Evolutionary conservation across 805 yeast species (phyloP).

Genomic region (Spathaspora arborariae): DNA sequence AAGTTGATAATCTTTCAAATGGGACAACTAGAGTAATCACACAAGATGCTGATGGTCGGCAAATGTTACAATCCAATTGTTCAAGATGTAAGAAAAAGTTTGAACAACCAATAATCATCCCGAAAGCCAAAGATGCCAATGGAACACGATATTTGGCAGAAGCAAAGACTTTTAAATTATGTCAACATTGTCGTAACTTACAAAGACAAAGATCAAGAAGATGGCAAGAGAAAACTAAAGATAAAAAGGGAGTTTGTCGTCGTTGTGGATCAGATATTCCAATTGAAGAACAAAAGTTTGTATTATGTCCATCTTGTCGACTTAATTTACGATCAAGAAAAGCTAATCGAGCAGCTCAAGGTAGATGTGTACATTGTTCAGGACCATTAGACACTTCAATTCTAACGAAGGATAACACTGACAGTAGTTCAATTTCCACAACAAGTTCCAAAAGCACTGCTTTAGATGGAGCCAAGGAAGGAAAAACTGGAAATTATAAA

Average conservation of each 20-base stretch:
- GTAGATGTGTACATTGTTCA: slow-evolving; percentile 66
- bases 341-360: slow-evolving; percentile 56
- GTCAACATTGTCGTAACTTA: slow-evolving; percentile 61
- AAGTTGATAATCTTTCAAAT: background rate
- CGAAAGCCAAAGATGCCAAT: slow-evolving; percentile 16
- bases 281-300: slow-evolving; percentile 47
- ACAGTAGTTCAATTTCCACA: slow-evolving; percentile 2
- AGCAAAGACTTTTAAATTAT: slow-evolving; percentile 48
- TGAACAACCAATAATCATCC: slow-evolving; percentile 38
- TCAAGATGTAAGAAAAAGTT: slow-evolving; percentile 60
- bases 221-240: slow-evolving; percentile 62
- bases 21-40: background rate
- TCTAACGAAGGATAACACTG: slow-evolving; percentile 24
- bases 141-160: slow-evolving; percentile 28
- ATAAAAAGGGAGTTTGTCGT: slow-evolving; percentile 59
- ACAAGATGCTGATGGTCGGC: slow-evolving; percentile 15
- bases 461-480: slow-evolving; percentile 1
- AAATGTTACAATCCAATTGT: slow-evolving; percentile 37
- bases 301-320: slow-evolving; percentile 59
- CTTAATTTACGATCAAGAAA: slow-evolving; percentile 51
- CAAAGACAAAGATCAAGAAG: slow-evolving; percentile 61
- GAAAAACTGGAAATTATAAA: slow-evolving; percentile 38
- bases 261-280: slow-evolving; percentile 60
- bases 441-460: background rate
- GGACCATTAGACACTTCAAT: slow-evolving; percentile 49